Percentiles rank a stretch among this genome's conserved stretches.
Conservation (phyloP, 108 stramenopile genomes). For the Licmophora abbreviata region DNA sequence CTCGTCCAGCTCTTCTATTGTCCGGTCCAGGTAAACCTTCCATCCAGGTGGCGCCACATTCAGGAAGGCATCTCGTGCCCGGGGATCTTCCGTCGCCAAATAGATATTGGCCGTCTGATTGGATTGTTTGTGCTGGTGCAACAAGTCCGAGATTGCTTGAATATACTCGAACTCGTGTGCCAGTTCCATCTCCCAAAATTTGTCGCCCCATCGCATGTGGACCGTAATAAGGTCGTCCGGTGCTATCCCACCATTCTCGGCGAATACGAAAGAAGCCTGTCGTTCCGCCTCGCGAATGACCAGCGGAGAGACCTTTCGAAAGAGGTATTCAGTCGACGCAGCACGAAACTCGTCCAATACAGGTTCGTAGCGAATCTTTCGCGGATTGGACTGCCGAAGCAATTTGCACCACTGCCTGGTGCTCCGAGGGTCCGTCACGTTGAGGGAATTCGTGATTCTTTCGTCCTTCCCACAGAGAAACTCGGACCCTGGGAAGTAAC, state of each 20-base stretch:
- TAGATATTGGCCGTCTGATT: conserved; percentile 30
- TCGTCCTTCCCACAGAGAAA: conserved; percentile 7
- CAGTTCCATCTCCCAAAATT: conserved; percentile 53
- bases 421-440: background rate
- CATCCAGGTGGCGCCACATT: conserved; percentile 17
- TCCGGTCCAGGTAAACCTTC: conserved; percentile 34
- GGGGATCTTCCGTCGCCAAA: conserved; percentile 52
- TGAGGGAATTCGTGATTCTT: background rate
- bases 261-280: conserved; percentile 33
- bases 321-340: conserved; percentile 39
- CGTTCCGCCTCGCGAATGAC: conserved; percentile 53
- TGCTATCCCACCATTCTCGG: conserved; percentile 5
- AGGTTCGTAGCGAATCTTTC: background rate
- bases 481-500: conserved; percentile 44
- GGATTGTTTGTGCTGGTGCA: background rate
- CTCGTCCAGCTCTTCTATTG: conserved; percentile 25
- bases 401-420: conserved; percentile 14
- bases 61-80: conserved; percentile 29
- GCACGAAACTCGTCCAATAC: conserved; percentile 16
- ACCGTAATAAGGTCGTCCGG: conserved; percentile 46
- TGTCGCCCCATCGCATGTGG: conserved; percentile 63
- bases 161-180: conserved; percentile 37
- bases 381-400: conserved; percentile 3
- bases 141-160: conserved; percentile 18
- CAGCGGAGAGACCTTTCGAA: conserved; percentile 27